A percentile compares a stretch with the other conserved stretches of the same genome.
Evolutionary conservation across 1,284 basidiomycete genomes (phyloP).

Genomic region (Tilletiaria anomala): DNA sequence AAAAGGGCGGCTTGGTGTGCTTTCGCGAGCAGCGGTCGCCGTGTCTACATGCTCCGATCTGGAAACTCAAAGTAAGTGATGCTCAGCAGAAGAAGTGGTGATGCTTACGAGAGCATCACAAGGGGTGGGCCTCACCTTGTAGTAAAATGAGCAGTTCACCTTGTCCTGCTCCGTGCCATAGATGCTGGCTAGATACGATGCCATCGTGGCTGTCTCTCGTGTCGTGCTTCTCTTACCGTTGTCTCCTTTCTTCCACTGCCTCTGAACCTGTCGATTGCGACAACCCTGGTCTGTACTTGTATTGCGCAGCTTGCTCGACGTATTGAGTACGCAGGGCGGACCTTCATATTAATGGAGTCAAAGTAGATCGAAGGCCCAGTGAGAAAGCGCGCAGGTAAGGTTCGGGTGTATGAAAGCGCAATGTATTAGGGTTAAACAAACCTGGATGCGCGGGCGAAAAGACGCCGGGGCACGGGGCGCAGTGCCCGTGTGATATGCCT

Average conservation of each 20-base stretch:
- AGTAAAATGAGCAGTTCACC: conserved; percentile 88
- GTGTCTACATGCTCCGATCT: conserved; percentile 90
- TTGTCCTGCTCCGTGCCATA: conserved; percentile 60
- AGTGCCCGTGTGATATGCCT: too few species aligned
- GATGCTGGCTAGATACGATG: conserved; percentile 16
- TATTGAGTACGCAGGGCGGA: conserved; percentile 24
- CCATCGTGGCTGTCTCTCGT: conserved; percentile 7
- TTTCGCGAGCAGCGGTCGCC: conserved; percentile 93
- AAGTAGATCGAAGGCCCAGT: conserved; percentile 29
- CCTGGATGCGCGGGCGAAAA: too few species aligned
- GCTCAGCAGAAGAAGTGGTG: background rate
- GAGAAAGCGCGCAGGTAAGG: conserved; percentile 32
- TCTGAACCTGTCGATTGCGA: too few species aligned
- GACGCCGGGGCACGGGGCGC: too few species aligned
- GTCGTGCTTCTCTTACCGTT: conserved; percentile 28
- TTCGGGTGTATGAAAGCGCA: conserved; percentile 34
- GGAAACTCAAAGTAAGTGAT: background rate
- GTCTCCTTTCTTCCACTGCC: conserved; percentile 31
- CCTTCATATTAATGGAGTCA: conserved; percentile 25
- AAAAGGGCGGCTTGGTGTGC: conserved; percentile 92
- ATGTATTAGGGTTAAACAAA: too few species aligned
- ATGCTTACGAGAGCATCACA: background rate
- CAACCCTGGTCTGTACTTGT: conserved; percentile 30
- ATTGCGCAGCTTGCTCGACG: conserved; percentile 20
- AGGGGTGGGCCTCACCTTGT: conserved; percentile 58